Evolutionary conservation across 2,329 filamentous ascomycete species (phyloP), one percentile per base, ranked within the genome.

Genomic region (Neofusicoccum umdonicola): DNA sequence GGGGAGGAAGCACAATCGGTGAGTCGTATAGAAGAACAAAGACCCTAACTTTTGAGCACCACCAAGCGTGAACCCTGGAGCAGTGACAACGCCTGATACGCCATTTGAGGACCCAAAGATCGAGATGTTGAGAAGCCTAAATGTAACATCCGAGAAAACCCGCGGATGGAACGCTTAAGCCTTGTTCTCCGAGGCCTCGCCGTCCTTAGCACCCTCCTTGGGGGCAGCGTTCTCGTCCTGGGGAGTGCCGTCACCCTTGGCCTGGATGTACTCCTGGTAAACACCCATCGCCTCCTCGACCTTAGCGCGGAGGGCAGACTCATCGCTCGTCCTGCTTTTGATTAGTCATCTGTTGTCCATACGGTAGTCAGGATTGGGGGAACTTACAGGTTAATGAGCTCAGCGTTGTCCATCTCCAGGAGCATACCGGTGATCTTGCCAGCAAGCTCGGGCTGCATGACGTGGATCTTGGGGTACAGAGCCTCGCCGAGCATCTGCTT

Each of bases 381-480:
- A 68, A 91, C 93, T 91, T 90, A 97, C 92, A 99, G 87, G 82
- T 91, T 92, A 76, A 99, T 86, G 73, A 99, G 85, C 84, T 99
- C 95, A 65, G 85, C 79, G 82, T 98, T 98, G 74, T 98, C 95
- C 95, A 99, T 99, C 87, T 99, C 95, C 73, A 99, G 83, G 74
- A 99, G 90, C 95, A 99, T 99, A 82, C 95, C 95, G 67, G 95
- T 99, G 80, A 99, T 98, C 89, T 99, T 99, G 77, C 95, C 95
- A 68, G 95, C 95, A 74, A 99, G 86, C 74, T 97, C 93, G 66
- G 93, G 91, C 84, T 99, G 95, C 81, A 97, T 89, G 71, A 87
- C 88, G 80, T 93, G 89, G 75, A 99, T 98, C 90, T 98, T 99
- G 77, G 95, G 95, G 87, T 98, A 99, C 73, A 99, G 90, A 72